Evolutionary conservation across 2,329 filamentous ascomycete species (phyloP).

Genomic region (Apiospora sp.): DNA sequence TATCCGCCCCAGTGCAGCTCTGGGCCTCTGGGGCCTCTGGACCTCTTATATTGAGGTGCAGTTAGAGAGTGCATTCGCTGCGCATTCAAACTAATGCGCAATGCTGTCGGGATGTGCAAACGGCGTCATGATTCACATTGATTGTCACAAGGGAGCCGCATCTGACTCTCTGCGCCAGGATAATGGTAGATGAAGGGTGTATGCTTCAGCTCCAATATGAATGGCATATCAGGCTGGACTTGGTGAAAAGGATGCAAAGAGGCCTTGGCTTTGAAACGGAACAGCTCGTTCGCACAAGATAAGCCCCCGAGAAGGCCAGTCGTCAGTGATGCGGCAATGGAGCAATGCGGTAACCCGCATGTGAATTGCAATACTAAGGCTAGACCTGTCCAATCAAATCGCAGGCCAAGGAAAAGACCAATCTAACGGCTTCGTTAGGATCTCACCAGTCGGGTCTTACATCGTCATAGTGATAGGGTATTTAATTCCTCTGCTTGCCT

Average conservation of each 20-base stretch:
- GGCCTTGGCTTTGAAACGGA: neutral
- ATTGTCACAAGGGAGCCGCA: neutral
- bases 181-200: neutral
- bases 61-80: no score
- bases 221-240: neutral
- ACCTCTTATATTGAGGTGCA: no score
- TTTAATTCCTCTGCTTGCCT: neutral
- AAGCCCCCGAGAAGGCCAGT: neutral
- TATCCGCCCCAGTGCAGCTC: neutral
- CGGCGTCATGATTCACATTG: neutral
- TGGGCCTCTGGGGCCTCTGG: no score
- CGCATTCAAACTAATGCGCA: no score
- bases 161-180: neutral
- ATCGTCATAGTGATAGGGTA: slow-evolving; percentile 2
- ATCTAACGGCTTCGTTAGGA: neutral
- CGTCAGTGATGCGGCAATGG: neutral
- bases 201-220: neutral
- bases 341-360: neutral
- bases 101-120: neutral
- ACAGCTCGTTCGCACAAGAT: neutral
- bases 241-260: neutral
- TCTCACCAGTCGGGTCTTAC: neutral
- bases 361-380: neutral
- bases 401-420: neutral
- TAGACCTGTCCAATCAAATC: neutral